phyloP scores from a whole-genome alignment of 768 basidiomycete species.

The Rhodosporidiobolus sp. region DNA sequence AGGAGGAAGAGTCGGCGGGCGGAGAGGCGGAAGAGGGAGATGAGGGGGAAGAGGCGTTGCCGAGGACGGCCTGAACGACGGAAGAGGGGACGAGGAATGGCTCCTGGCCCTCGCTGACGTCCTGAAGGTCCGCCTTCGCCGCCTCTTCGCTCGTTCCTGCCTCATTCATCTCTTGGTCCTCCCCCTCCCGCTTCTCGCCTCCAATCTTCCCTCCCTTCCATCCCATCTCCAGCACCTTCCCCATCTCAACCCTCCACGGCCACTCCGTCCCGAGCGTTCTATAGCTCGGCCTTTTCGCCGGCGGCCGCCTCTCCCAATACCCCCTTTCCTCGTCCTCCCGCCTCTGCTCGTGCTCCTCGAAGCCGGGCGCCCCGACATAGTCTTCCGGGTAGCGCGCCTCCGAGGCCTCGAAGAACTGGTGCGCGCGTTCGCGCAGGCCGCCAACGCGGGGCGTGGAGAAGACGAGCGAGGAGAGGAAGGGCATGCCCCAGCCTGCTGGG shows the following conservation, averaged over 20 bases:
- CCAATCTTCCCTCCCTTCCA: no score
- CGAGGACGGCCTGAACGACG: neutral
- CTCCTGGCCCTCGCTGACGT: neutral
- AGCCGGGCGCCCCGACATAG: slow-evolving; percentile 62
- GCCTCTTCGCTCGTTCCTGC: no score
- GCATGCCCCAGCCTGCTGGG: slow-evolving; percentile 85
- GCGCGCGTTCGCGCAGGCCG: slow-evolving; percentile 76
- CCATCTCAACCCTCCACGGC: slow-evolving; percentile 12
- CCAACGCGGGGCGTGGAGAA: slow-evolving; percentile 79
- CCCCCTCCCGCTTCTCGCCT: neutral
- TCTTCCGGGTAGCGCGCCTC: slow-evolving; percentile 74
- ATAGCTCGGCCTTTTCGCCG: slow-evolving; percentile 78
- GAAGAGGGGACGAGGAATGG: slow-evolving; percentile 3
- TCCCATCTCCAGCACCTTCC: slow-evolving; percentile 49
- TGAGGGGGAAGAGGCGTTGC: neutral
- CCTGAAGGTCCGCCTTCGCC: no score
- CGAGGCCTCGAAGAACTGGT: slow-evolving; percentile 79
- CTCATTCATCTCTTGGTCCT: neutral
- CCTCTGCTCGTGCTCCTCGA: slow-evolving; percentile 55
- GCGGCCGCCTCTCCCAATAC: slow-evolving; percentile 75
- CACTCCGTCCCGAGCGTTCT: slow-evolving; percentile 58
- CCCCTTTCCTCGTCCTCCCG: slow-evolving; percentile 59
- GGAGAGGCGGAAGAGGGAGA: neutral
- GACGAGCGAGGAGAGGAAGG: slow-evolving; percentile 76
- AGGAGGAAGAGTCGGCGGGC: neutral